Conservation (phyloP, 805 yeast species). For the Ogataea corticis region DNA sequence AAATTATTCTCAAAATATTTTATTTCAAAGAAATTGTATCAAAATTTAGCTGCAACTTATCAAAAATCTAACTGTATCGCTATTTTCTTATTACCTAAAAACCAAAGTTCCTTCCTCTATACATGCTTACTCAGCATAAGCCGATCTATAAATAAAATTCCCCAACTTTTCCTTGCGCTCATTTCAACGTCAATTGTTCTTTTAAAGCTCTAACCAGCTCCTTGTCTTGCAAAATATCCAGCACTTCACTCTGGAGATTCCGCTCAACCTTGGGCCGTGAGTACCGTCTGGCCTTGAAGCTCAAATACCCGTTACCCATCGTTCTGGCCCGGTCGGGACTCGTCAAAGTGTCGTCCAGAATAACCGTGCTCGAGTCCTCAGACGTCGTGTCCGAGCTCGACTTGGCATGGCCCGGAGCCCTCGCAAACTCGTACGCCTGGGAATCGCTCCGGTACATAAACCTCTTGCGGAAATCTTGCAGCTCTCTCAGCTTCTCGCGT, state of each 20-base stretch:
- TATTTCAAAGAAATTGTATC: too few species aligned
- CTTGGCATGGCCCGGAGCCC: neutral
- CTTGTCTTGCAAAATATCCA: slow-evolving; percentile 4
- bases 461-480: slow-evolving; percentile 15
- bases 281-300: slow-evolving; percentile 5
- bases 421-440: slow-evolving; percentile 32
- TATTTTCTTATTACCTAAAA: too few species aligned
- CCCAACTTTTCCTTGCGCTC: neutral
- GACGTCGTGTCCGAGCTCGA: slow-evolving; percentile 11
- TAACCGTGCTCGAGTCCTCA: slow-evolving; percentile 16
- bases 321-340: neutral
- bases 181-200: neutral
- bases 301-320: neutral
- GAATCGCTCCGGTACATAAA: slow-evolving; percentile 31
- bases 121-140: neutral
- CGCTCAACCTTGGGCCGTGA: neutral
- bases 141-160: neutral
- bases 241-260: neutral
- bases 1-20: too few species aligned
- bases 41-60: too few species aligned
- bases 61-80: too few species aligned
- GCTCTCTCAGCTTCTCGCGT: slow-evolving; percentile 3
- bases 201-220: slow-evolving; percentile 3
- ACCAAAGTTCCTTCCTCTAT: too few species aligned
- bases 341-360: slow-evolving; percentile 11